Evolutionary conservation across 1,284 basidiomycete genomes (phyloP).

Genomic region (Sphaerobolus stellatus): DNA sequence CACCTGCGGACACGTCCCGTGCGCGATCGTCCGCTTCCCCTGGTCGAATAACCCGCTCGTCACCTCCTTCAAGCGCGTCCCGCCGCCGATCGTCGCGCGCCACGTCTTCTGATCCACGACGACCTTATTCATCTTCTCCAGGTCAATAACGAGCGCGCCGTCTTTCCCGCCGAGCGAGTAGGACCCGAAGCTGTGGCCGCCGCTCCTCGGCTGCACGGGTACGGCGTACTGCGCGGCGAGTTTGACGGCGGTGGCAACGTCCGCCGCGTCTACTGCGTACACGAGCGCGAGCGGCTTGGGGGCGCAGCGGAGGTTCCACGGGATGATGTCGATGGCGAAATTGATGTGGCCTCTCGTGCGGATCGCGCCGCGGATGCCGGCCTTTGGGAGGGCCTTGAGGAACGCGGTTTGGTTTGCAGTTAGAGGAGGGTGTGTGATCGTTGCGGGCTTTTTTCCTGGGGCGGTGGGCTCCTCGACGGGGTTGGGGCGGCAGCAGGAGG

Average conservation of each 20-base stretch:
- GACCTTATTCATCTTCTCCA: conserved; percentile 6
- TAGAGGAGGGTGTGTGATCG: too few relatives aligned
- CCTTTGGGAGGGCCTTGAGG: neutral
- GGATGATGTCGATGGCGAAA: neutral
- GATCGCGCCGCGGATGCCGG: neutral
- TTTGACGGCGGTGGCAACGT: conserved; percentile 11
- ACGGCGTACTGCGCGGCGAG: conserved; percentile 3
- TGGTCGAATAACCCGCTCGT: conserved; percentile 9
- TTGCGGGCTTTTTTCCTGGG: too few relatives aligned
- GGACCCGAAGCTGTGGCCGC: conserved; percentile 11
- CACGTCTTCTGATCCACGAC: neutral
- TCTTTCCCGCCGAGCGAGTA: conserved; percentile 5
- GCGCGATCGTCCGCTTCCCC: conserved; percentile 8
- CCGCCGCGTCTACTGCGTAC: conserved; percentile 1
- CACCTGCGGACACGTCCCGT: conserved; percentile 13
- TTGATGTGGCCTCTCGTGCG: neutral
- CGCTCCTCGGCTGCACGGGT: conserved; percentile 9
- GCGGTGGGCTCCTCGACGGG: too few relatives aligned
- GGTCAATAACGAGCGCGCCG: conserved; percentile 9
- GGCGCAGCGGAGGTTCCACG: neutral
- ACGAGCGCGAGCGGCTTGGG: conserved; percentile 10
- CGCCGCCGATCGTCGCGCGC: conserved; percentile 4
- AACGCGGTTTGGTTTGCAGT: neutral
- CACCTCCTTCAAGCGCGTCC: conserved; percentile 9
- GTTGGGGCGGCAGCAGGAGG: too few relatives aligned